These are phyloP conservation scores for Zymoseptoria crescenta DNA, from an alignment of 2,329 filamentous ascomycete species.

Conservation along the genomic window DNA sequence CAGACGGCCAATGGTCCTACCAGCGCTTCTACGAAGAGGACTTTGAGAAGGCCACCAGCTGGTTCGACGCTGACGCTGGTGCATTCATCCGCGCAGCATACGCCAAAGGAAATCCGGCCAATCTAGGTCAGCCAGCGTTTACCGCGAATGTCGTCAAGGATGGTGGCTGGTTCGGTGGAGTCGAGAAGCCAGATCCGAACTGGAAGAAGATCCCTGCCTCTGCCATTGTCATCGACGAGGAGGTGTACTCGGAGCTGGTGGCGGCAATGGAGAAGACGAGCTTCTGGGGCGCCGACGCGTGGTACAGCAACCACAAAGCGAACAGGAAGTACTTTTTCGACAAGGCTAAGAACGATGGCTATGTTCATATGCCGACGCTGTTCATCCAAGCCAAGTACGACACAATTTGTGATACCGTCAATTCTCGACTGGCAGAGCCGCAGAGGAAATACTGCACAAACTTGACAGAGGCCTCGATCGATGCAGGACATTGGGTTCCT, in stretches of 20 bases:
- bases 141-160: constrained; percentile 16
- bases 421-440: constrained; percentile 28
- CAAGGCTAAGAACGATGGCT: constrained; percentile 29
- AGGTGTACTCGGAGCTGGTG: constrained; percentile 23
- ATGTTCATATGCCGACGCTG: constrained; percentile 31
- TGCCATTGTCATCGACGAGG: constrained; percentile 20
- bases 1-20: constrained; percentile 33
- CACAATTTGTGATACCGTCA: constrained; percentile 30
- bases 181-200: constrained; percentile 17
- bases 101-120: constrained; percentile 18
- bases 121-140: constrained; percentile 21
- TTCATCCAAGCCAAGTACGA: constrained; percentile 36
- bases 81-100: constrained; percentile 24
- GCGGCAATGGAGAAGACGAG: constrained; percentile 35
- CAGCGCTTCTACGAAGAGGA: constrained; percentile 26
- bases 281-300: constrained; percentile 33
- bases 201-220: constrained; percentile 28
- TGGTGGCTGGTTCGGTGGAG: constrained; percentile 30
- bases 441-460: constrained; percentile 32
- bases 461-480: constrained; percentile 33
- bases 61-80: constrained; percentile 18
- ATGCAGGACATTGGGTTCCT: constrained; percentile 20
- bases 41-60: constrained; percentile 18
- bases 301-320: constrained; percentile 38
- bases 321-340: constrained; percentile 37